Evolutionary conservation across 2,329 filamentous ascomycete genomes (phyloP).

Genomic region (Phaeosphaeriaceae sp.): DNA sequence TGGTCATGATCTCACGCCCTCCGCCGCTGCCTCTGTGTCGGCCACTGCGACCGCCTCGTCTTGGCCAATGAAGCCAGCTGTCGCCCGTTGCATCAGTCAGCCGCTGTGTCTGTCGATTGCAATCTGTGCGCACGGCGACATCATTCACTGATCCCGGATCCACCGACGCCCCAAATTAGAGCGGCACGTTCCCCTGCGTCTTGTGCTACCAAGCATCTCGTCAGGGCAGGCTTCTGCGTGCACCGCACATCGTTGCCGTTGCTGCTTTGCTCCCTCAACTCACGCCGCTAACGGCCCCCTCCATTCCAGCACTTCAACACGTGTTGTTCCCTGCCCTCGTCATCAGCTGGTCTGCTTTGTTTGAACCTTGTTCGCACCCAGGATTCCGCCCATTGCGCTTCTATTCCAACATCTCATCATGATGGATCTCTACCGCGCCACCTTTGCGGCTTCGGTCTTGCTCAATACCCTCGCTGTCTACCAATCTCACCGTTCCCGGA

Average conservation of each 20-base stretch:
- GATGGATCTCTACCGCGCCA: slow-evolving; percentile 42
- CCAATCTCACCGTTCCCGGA: slow-evolving; percentile 33
- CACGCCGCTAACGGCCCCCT: background rate
- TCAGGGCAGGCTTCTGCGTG: background rate
- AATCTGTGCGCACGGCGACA: background rate
- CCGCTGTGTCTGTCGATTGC: background rate
- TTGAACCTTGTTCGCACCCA: background rate
- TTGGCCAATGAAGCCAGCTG: background rate
- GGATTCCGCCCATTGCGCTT: background rate
- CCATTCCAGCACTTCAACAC: slow-evolving; percentile 1
- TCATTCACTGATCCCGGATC: background rate
- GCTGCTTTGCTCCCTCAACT: background rate
- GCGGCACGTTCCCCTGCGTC: background rate
- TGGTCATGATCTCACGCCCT: background rate
- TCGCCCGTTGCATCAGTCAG: background rate
- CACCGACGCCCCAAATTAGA: background rate
- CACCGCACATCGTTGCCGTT: background rate
- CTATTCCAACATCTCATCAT: slow-evolving; percentile 4
- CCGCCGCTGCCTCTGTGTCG: too few relatives aligned
- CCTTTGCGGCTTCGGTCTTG: slow-evolving; percentile 35
- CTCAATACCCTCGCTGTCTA: slow-evolving; percentile 36
- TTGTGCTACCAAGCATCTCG: background rate
- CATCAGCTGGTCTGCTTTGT: slow-evolving; percentile 1
- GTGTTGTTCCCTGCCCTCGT: slow-evolving; percentile 6
- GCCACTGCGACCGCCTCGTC: background rate